A percentile compares a stretch with the other conserved stretches of the same genome.
Conservation (phyloP, 2,329 filamentous ascomycete genomes). For the Aspergillus sp. region DNA sequence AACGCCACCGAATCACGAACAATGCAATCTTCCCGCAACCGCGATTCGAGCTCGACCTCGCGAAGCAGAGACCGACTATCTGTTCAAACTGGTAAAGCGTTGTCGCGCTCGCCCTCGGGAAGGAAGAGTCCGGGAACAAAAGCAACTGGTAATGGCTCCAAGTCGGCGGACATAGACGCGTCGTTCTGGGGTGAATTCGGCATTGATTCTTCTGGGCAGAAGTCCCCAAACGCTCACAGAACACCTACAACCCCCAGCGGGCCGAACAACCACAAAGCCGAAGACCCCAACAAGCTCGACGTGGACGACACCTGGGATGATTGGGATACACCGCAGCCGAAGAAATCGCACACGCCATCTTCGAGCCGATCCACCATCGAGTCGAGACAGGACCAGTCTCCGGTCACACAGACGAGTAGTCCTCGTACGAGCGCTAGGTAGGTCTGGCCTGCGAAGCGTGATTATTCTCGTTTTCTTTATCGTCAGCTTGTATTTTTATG, state of each 20-base stretch:
- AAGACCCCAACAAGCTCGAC: conserved; percentile 37
- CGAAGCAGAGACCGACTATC: conserved; percentile 34
- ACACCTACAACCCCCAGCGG: conserved; percentile 32
- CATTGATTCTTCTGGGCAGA: conserved; percentile 48
- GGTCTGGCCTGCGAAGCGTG: conserved; percentile 22
- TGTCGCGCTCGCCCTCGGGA: conserved; percentile 32
- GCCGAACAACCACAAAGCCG: conserved; percentile 33
- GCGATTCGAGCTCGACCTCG: conserved; percentile 32
- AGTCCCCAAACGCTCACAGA: conserved; percentile 32
- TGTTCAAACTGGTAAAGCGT: conserved; percentile 22
- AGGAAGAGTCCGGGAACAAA: conserved; percentile 30
- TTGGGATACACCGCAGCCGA: conserved; percentile 53
- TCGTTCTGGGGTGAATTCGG: conserved; percentile 55
- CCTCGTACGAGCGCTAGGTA: conserved; percentile 57
- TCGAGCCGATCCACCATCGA: conserved; percentile 52
- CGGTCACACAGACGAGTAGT: conserved; percentile 47
- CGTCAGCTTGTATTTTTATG: conserved; percentile 4
- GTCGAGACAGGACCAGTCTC: conserved; percentile 48
- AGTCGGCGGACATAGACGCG: conserved; percentile 42
- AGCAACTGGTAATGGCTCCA: conserved; percentile 43
- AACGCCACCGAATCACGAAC: conserved; percentile 51
- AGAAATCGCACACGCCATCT: conserved; percentile 42
- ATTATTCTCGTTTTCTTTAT: conserved; percentile 1
- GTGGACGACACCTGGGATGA: conserved; percentile 55
- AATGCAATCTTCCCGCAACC: conserved; percentile 30